Base-by-base conservation (phyloP, 1,284 basidiomycete genomes). In the Rhodotorula glutinis region DNA sequence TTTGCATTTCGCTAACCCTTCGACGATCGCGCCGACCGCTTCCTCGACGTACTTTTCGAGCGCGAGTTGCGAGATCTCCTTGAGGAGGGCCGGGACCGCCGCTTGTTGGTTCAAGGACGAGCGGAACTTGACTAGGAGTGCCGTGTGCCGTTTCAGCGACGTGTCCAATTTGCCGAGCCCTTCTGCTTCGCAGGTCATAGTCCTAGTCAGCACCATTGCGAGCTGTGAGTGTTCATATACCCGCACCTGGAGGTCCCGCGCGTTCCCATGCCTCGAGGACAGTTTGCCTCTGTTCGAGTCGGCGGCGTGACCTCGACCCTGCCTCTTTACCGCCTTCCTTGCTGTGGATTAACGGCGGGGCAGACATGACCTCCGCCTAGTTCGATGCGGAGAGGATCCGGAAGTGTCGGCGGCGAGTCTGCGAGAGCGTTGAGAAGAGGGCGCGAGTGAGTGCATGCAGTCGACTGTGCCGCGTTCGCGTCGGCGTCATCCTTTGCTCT, bases 31-130 rank as follows among this genome's bases (percentile, higher is more conserved):
- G 17, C 87, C 87, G 1, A 90, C 88, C 69, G 98, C 88, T 80
- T 99, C 96, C 75, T 97, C 94, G 60, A 95, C 83, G 78, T 99
- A 98, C 79, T 97, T 98, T 80, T 92, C 92, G 57, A 99, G 83
- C 7, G 91, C 88, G 55, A 99, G 84, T 0, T 87, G 84, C 67
- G 91, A 87, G 70, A 96, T 87, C 76, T 99, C 96, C 79, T 94
- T 95, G 76, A 94, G 81, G 66, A 96, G 86, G 74, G 89, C 87
- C 72, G 92, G 90, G 60, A 86, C 86, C 76, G 90, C 87, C 71
- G 92, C 91, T 40, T 82, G 77, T 11, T 71, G 55, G 57, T 88
- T 87, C 75, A 93, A 82, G 43, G 89, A 90, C 76, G 87, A 89
- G 47, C 87, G 85, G 75, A 95, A 88, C 46, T 90, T 87, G 79